These are phyloP conservation scores for Backusella morwellensis DNA, from an alignment of 192 early-diverging fungal species.

Conservation along the genomic window DNA sequence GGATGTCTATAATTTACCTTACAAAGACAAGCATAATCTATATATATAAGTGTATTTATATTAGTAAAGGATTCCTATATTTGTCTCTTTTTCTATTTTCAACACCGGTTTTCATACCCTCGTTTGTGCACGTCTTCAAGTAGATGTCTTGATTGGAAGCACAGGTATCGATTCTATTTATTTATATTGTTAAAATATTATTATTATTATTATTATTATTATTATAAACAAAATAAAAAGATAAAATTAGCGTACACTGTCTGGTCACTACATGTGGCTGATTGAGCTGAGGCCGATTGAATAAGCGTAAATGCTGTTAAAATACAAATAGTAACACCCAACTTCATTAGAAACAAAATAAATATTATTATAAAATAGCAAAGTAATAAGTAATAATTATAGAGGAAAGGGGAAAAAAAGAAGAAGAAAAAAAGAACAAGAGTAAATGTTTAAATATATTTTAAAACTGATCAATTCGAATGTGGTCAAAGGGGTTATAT, in stretches of 20 bases:
- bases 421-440: background rate
- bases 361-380: background rate
- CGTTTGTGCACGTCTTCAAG: constrained; percentile 17
- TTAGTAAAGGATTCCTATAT: background rate
- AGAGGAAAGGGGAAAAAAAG: background rate
- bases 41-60: background rate
- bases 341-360: constrained; percentile 6
- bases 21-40: constrained; percentile 36
- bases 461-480: background rate
- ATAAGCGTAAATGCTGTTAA: background rate
- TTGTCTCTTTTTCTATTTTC: constrained; percentile 1
- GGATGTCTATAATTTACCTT: constrained; percentile 19
- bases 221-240: background rate
- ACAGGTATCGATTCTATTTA: constrained; percentile 11
- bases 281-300: constrained; percentile 7
- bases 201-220: background rate
- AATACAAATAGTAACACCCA: background rate
- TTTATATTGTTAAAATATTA: background rate
- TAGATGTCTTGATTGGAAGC: constrained; percentile 27
- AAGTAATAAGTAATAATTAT: background rate
- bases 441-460: background rate
- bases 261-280: constrained; percentile 17
- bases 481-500: background rate
- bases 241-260: constrained; percentile 24
- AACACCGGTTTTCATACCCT: constrained; percentile 1